These are phyloP conservation scores for Phytopythium aichiense DNA, from an alignment of 352 stramenopile genomes.

Conservation along the genomic window DNA sequence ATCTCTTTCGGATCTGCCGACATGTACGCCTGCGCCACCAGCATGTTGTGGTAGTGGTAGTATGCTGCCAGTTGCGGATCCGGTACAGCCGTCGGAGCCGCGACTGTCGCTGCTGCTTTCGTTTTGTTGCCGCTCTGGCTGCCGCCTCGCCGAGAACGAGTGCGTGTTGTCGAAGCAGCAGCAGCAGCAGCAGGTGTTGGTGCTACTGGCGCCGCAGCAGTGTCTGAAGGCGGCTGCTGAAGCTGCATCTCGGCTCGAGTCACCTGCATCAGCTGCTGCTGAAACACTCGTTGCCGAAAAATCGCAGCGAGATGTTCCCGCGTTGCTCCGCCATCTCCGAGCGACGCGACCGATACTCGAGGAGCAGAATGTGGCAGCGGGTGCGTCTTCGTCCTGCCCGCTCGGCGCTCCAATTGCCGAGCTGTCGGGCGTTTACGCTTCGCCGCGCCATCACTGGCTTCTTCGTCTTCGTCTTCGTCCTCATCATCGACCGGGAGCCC, in stretches of 20 bases:
- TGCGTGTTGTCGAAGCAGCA: neutral
- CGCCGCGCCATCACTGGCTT: neutral
- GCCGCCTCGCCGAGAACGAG: neutral
- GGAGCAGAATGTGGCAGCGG: neutral
- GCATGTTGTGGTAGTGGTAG: conserved; percentile 60
- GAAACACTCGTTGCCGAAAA: conserved; percentile 54
- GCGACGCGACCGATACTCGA: conserved; percentile 1
- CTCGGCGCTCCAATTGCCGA: neutral
- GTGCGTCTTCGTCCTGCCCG: neutral
- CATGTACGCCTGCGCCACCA: conserved; percentile 47
- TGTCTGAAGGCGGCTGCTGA: neutral
- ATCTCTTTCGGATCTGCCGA: conserved; percentile 57
- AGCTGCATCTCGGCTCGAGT: conserved; percentile 15
- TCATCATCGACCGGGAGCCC: conserved; percentile 8
- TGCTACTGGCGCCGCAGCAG: neutral
- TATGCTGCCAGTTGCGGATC: conserved; percentile 17
- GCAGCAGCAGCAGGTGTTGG: neutral
- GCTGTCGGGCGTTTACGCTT: neutral
- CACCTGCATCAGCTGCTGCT: conserved; percentile 36
- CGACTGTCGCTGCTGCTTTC: conserved; percentile 43
- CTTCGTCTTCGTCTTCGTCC: neutral
- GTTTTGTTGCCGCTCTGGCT: conserved; percentile 22
- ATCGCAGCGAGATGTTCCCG: conserved; percentile 56
- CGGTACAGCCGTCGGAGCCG: conserved; percentile 19
- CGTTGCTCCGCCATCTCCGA: conserved; percentile 12